These are phyloP conservation scores for Atkinsonella texensis DNA, from an alignment of 2,329 filamentous ascomycete species.

Conservation along the genomic window DNA sequence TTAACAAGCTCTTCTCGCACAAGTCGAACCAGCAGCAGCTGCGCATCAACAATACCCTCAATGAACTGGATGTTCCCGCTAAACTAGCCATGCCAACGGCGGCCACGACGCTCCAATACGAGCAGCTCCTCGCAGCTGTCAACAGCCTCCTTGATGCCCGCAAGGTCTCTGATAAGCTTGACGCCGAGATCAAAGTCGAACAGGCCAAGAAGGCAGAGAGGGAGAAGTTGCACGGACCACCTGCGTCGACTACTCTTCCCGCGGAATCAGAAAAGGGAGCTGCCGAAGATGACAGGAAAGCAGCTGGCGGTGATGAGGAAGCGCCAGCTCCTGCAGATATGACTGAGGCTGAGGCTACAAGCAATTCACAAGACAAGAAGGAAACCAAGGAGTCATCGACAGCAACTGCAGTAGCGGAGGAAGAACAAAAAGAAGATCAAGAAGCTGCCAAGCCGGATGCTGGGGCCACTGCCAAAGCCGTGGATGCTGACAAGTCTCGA, in stretches of 20 bases:
- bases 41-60: constrained; percentile 61
- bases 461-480: not conserved
- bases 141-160: constrained; percentile 58
- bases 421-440: not conserved
- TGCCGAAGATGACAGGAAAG: not conserved
- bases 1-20: constrained; percentile 66
- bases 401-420: not conserved
- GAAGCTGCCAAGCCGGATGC: not conserved
- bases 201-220: constrained; percentile 43
- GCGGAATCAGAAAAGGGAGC: not conserved
- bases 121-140: constrained; percentile 56
- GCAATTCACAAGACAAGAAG: constrained; percentile 6
- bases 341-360: constrained; percentile 13
- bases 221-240: constrained; percentile 23
- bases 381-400: constrained; percentile 9
- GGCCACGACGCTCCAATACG: constrained; percentile 59
- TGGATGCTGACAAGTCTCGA: constrained; percentile 19
- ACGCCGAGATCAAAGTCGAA: constrained; percentile 54
- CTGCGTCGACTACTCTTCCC: not conserved
- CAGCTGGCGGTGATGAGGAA: constrained; percentile 8
- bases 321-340: constrained; percentile 7
- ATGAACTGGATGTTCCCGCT: constrained; percentile 57
- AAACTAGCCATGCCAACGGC: constrained; percentile 63
- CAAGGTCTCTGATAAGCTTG: constrained; percentile 65
- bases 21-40: constrained; percentile 66